Conservation (phyloP, 768 basidiomycete genomes). For the Pulveroboletus sp. region DNA sequence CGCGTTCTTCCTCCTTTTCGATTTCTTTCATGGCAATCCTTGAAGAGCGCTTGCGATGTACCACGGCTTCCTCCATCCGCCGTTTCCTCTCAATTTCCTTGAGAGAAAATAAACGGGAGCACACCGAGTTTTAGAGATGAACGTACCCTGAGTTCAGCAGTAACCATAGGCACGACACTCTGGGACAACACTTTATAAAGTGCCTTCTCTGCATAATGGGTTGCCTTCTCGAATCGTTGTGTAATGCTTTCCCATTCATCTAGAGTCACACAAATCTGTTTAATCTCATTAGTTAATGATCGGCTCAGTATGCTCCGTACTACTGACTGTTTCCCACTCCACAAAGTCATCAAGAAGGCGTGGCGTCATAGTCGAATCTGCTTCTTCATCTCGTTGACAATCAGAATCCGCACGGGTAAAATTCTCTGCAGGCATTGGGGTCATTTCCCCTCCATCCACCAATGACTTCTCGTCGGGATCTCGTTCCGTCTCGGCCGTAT, state of each 20-base stretch:
- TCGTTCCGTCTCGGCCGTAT: conserved; percentile 19
- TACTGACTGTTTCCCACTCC: conserved; percentile 88
- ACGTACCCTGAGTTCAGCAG: conserved; percentile 58
- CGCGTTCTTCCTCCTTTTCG: conserved; percentile 69
- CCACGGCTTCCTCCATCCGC: conserved; percentile 67
- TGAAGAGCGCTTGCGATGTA: conserved; percentile 86
- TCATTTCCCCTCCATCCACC: conserved; percentile 2
- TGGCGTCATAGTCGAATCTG: conserved; percentile 4
- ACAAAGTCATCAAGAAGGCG: conserved; percentile 51
- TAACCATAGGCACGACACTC: conserved; percentile 67
- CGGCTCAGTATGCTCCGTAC: neutral
- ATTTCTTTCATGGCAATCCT: conserved; percentile 79
- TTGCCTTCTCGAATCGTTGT: conserved; percentile 69
- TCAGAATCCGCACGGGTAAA: neutral
- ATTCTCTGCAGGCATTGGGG: neutral
- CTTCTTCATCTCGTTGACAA: conserved; percentile 2
- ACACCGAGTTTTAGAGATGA: neutral
- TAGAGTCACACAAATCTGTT: conserved; percentile 76
- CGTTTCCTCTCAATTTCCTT: conserved; percentile 63
- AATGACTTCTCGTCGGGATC: neutral
- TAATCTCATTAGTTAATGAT: neutral
- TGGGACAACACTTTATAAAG: conserved; percentile 66
- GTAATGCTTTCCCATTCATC: conserved; percentile 82
- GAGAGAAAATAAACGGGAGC: conserved; percentile 6
- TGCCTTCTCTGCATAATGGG: conserved; percentile 77